Conservation (phyloP, 2,329 filamentous ascomycete species). For the Gnomoniopsis sp. region DNA sequence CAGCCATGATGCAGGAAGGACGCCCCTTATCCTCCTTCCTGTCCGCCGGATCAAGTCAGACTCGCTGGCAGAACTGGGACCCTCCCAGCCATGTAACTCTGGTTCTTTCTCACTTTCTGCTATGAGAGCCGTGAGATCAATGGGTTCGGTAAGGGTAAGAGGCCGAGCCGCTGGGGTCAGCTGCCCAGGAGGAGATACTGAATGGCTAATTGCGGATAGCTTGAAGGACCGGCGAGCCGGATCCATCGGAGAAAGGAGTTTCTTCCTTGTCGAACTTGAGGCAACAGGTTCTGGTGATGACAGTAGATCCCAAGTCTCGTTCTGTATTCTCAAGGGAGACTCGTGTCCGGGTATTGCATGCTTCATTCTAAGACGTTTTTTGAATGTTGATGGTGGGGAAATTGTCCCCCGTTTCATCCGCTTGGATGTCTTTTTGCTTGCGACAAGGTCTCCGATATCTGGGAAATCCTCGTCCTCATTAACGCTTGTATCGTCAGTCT, state of each 20-base stretch:
- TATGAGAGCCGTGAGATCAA: constrained; percentile 6
- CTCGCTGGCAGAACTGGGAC: constrained; percentile 35
- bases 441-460: constrained; percentile 22
- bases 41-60: constrained; percentile 37
- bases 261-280: neutral
- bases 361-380: constrained; percentile 23
- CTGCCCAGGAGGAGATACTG: neutral
- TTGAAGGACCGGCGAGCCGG: neutral
- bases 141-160: neutral
- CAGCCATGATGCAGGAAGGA: constrained; percentile 66
- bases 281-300: constrained; percentile 3
- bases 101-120: constrained; percentile 14
- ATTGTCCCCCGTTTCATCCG: constrained; percentile 22
- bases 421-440: constrained; percentile 15
- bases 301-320: constrained; percentile 8
- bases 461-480: constrained; percentile 31
- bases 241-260: neutral
- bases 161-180: neutral
- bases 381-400: constrained; percentile 19
- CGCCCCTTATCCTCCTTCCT: constrained; percentile 52
- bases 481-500: constrained; percentile 30
- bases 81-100: constrained; percentile 22
- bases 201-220: neutral
- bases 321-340: neutral
- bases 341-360: neutral